Percentiles rank a stretch among this genome's conserved stretches.
Conservation (phyloP, 2,329 filamentous ascomycete species). For the Helotiales sp. region DNA sequence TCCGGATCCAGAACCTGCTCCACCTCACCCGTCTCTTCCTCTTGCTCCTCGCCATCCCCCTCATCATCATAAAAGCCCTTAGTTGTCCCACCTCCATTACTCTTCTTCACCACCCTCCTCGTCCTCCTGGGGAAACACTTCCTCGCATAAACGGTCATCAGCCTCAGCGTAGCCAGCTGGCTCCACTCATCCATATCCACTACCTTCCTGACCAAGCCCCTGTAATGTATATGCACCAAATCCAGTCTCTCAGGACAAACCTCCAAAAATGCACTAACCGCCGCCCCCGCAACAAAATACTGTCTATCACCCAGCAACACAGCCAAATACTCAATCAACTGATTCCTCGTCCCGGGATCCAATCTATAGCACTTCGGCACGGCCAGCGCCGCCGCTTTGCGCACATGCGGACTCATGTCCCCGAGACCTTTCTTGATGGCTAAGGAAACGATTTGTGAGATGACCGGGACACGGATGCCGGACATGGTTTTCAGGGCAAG, state of each 20-base stretch:
- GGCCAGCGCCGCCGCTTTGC: slow-evolving; percentile 88
- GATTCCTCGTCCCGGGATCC: slow-evolving; percentile 83
- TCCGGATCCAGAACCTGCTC: slow-evolving; percentile 75
- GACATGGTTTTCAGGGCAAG: slow-evolving; percentile 97
- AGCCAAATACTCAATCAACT: slow-evolving; percentile 81
- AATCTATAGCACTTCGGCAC: slow-evolving; percentile 96
- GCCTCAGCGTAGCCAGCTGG: slow-evolving; percentile 79
- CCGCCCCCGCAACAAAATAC: slow-evolving; percentile 95
- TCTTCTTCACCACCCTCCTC: slow-evolving; percentile 58
- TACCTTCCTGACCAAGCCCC: slow-evolving; percentile 81
- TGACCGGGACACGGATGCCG: slow-evolving; percentile 93
- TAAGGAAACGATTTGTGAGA: slow-evolving; percentile 94
- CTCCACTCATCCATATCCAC: slow-evolving; percentile 99
- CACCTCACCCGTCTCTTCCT: slow-evolving; percentile 53
- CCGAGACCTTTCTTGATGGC: slow-evolving; percentile 92
- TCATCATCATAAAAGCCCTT: slow-evolving; percentile 85
- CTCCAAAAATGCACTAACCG: slow-evolving; percentile 86
- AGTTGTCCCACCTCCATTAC: slow-evolving; percentile 46
- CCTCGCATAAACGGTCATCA: slow-evolving; percentile 85
- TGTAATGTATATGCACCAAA: slow-evolving; percentile 89
- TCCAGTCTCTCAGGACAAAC: slow-evolving; percentile 88
- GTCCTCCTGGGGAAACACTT: slow-evolving; percentile 82
- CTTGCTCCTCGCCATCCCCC: slow-evolving; percentile 46
- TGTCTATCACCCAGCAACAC: slow-evolving; percentile 86
- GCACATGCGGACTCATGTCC: slow-evolving; percentile 93